Evolutionary conservation across 1,139 yeast species (phyloP).

Genomic region (Geotrichum cucujoidarum): DNA sequence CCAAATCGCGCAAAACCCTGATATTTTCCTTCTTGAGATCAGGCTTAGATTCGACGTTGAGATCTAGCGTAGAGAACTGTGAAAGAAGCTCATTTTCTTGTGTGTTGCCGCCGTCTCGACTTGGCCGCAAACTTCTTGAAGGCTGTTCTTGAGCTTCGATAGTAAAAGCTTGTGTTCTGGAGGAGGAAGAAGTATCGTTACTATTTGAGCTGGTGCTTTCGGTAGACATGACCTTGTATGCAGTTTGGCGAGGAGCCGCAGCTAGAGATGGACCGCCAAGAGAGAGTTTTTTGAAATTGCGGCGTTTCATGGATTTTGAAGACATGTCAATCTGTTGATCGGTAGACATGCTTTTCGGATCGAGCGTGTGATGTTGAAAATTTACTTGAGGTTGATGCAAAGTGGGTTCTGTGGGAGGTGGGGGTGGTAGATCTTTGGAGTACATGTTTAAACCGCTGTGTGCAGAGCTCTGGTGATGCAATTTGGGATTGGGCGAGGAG

Average conservation of each 20-base stretch:
- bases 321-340: conserved; percentile 33
- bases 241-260: conserved; percentile 11
- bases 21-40: conserved; percentile 64
- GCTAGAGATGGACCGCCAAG: conserved; percentile 36
- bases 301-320: conserved; percentile 61
- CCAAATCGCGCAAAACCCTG: conserved; percentile 68
- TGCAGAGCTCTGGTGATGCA: conserved; percentile 3
- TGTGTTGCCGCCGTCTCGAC: not conserved
- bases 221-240: conserved; percentile 13
- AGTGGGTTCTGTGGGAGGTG: conserved; percentile 4
- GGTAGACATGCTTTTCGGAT: not conserved
- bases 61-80: conserved; percentile 37
- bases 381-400: not conserved
- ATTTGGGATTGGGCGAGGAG: conserved; percentile 2
- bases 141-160: conserved; percentile 14
- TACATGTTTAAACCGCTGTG: not conserved
- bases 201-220: conserved; percentile 13
- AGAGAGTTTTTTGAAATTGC: conserved; percentile 68
- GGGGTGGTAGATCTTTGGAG: conserved; percentile 14
- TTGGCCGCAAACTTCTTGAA: not conserved
- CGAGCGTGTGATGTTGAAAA: conserved; percentile 1
- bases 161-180: conserved; percentile 4
- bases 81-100: conserved; percentile 25
- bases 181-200: not conserved
- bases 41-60: conserved; percentile 47